A percentile compares a stretch with the other conserved stretches of the same genome.
phyloP scores from a whole-genome alignment of 2,329 filamentous ascomycete species.

The Trichoderma endophyticum region DNA sequence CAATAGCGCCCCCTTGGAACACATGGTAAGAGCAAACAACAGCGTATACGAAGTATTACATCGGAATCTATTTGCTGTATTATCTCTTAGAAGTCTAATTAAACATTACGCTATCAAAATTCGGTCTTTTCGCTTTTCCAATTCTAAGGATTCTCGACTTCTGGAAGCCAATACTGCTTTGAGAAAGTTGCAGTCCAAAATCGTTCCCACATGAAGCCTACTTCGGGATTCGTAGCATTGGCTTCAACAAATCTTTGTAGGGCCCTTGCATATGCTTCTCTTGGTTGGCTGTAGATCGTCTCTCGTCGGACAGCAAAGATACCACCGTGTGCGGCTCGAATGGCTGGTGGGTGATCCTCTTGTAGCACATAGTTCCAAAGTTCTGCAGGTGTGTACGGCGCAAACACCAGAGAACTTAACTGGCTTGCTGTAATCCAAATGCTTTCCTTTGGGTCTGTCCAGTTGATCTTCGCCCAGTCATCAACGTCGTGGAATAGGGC shows the following conservation, averaged over 20 bases:
- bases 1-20: background rate
- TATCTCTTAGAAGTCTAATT: background rate
- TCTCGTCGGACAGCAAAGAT: constrained; percentile 13
- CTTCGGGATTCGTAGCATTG: constrained; percentile 7
- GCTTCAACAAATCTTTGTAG: constrained; percentile 3
- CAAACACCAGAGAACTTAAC: background rate
- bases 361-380: constrained; percentile 1
- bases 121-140: background rate
- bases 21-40: background rate
- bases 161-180: background rate
- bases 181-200: constrained; percentile 16
- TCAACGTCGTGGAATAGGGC: background rate
- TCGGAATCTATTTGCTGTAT: background rate
- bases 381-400: constrained; percentile 6
- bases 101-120: background rate
- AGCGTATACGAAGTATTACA: background rate
- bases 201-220: constrained; percentile 16
- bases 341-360: constrained; percentile 1
- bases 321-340: constrained; percentile 3
- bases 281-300: constrained; percentile 8
- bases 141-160: background rate
- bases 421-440: constrained; percentile 11
- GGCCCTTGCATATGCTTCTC: constrained; percentile 5
- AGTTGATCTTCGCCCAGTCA: constrained; percentile 14
- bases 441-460: constrained; percentile 15